phyloP scores from a whole-genome alignment of 1,284 basidiomycete species.

The Heterobasidion parviporum region DNA sequence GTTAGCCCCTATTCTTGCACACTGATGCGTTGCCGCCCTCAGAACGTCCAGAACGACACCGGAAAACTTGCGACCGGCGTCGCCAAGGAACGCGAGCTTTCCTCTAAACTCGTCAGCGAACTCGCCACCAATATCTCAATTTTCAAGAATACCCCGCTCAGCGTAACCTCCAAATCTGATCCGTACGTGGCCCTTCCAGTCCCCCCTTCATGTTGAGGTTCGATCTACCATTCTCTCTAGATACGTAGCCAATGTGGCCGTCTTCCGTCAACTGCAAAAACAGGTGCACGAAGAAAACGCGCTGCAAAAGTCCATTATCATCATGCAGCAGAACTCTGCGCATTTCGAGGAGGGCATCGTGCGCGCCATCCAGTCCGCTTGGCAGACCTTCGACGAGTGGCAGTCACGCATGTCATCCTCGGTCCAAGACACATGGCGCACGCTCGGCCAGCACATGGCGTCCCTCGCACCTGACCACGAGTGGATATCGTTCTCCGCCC shows the following conservation, averaged over 20 bases:
- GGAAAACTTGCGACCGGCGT: constrained; percentile 92
- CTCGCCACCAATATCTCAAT: constrained; percentile 83
- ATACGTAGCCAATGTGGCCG: constrained; percentile 71
- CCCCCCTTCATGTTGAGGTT: background rate
- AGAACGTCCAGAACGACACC: constrained; percentile 98
- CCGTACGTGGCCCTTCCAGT: constrained; percentile 49
- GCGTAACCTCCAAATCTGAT: constrained; percentile 76
- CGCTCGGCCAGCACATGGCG: constrained; percentile 74
- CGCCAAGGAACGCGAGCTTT: constrained; percentile 90
- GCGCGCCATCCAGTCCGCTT: constrained; percentile 90
- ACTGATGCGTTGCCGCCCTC: background rate
- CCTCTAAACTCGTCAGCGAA: constrained; percentile 82
- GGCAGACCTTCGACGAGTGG: constrained; percentile 98
- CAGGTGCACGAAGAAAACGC: constrained; percentile 98
- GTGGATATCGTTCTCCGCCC: constrained; percentile 94
- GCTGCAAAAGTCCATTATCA: constrained; percentile 96
- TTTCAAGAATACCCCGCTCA: constrained; percentile 94
- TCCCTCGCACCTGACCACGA: constrained; percentile 87
- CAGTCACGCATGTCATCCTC: constrained; percentile 77
- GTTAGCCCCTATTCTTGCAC: background rate
- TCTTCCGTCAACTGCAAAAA: constrained; percentile 83
- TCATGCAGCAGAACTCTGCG: constrained; percentile 97
- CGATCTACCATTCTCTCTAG: constrained; percentile 19
- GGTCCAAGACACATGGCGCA: constrained; percentile 77
- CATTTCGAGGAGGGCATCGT: constrained; percentile 98